Evolutionary conservation across 2,329 filamentous ascomycete genomes (phyloP), one percentile per base, ranked within the genome.

Genomic region (Fusarium albosuccineum): DNA sequence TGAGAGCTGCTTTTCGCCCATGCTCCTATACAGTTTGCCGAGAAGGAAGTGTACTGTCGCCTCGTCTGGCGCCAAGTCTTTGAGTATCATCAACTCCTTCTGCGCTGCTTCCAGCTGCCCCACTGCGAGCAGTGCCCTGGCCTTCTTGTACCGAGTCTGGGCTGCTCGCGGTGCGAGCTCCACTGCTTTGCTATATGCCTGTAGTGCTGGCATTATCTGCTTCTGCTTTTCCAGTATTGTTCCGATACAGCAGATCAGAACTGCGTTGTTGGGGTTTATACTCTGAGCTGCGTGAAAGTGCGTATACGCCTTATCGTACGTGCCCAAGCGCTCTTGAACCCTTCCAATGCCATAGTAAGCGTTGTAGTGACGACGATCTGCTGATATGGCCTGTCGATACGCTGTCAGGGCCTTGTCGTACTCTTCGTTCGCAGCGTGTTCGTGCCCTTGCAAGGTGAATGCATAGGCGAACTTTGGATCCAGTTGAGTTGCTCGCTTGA

Each of bases 21-120:
- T 83, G 57, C 83, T 85, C 78, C 91, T 91, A 80, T 94, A 93
- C 66, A 94, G 86, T 76, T 93, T 92, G 17, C 94, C 97, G 39
- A 99, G 88, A 66, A 97, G 83, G 82, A 97, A 99, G 81, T 97
- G 96, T 37, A 99, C 94, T 73, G 94, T 97, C 5, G 95, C 93
- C 78, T 98, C 95, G 74, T 99, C 94, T 0, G 96, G 95, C 6
- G 94, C 94, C 65, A 97, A 85, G 71, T 97, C 93, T 75, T 97
- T 96, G 62, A 99, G 81, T n/a, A 94, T 86, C 78, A 94, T 89
- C 56, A 99, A 83, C 76, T 99, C 96, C 27, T 86, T 86, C 67
- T 97, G 86, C 0, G 96, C 96, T 48, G 89, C 85, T 36, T 92
- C 85, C 45, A 92, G 85, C 78, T 84, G 89, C 68, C 82, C 88